Evolutionary conservation across 768 basidiomycete genomes (phyloP).

Genomic region (Tylopilus plumbeoviolaceoides): DNA sequence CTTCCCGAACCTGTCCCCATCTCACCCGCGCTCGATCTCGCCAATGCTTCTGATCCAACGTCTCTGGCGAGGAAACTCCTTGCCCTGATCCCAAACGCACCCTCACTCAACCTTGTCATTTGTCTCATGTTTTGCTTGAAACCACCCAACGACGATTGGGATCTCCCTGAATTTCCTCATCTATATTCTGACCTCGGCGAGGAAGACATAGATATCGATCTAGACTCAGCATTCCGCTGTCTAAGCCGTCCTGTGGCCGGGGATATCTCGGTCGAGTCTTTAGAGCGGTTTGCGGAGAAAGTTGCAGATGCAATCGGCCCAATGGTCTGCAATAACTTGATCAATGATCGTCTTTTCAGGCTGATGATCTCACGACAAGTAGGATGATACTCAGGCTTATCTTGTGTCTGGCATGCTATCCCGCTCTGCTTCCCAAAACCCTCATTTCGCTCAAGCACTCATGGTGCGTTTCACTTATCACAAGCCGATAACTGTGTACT

Average conservation of each 20-base stretch:
- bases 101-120: conserved; percentile 60
- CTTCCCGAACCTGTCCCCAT: conserved; percentile 36
- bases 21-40: conserved; percentile 54
- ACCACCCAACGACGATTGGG: conserved; percentile 77
- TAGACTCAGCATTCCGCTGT: conserved; percentile 53
- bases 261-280: conserved; percentile 44
- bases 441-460: conserved; percentile 38
- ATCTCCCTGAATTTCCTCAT: conserved; percentile 67
- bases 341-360: background rate
- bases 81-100: conserved; percentile 54
- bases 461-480: conserved; percentile 36
- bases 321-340: conserved; percentile 41
- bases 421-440: conserved; percentile 63
- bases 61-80: conserved; percentile 59
- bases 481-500: background rate
- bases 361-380: conserved; percentile 9
- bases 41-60: conserved; percentile 56
- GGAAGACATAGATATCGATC: conserved; percentile 48
- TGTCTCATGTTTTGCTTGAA: conserved; percentile 79
- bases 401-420: conserved; percentile 59
- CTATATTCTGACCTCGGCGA: conserved; percentile 58
- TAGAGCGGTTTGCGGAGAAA: conserved; percentile 53
- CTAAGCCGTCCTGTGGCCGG: conserved; percentile 59
- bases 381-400: conserved; percentile 57
- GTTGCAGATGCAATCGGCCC: conserved; percentile 52